Evolutionary conservation across 164 flowering plant genomes (phyloP).

Genomic region (Cinnamomum chago): DNA sequence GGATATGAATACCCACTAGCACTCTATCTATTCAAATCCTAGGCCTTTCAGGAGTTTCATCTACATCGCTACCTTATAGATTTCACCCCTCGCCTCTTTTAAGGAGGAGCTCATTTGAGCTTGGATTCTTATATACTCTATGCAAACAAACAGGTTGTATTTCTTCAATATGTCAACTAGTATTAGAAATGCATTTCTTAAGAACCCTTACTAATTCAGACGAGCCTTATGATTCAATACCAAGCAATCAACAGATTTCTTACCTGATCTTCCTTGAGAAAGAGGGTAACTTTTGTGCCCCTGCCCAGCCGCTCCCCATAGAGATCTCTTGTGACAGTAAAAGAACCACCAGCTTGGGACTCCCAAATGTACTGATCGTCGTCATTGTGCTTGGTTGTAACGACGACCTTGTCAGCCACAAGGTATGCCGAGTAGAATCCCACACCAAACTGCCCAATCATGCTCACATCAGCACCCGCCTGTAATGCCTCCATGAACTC

Average conservation of each 20-base stretch:
- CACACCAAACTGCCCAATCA: slow-evolving; percentile 60
- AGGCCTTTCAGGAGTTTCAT: too few relatives aligned
- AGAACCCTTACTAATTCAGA: too few relatives aligned
- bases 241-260: neutral
- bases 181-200: too few relatives aligned
- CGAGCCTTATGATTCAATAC: too few relatives aligned
- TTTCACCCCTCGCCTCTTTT: too few relatives aligned
- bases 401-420: slow-evolving; percentile 56
- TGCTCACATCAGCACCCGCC: slow-evolving; percentile 61
- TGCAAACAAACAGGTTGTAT: too few relatives aligned
- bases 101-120: too few relatives aligned
- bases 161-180: too few relatives aligned
- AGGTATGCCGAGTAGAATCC: slow-evolving; percentile 52
- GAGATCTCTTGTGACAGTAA: slow-evolving; percentile 41
- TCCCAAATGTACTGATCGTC: slow-evolving; percentile 61
- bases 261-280: slow-evolving; percentile 59
- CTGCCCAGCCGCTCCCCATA: slow-evolving; percentile 44
- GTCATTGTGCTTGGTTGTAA: slow-evolving; percentile 56
- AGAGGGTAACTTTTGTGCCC: slow-evolving; percentile 53
- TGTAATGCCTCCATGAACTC: slow-evolving; percentile 61
- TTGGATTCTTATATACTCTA: too few relatives aligned
- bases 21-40: too few relatives aligned
- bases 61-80: too few relatives aligned
- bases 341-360: slow-evolving; percentile 53
- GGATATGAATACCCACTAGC: too few relatives aligned